Evolutionary conservation across 306 rosid genomes (phyloP), one percentile per base, ranked within the genome.

Genomic region (Acacia melanoxylon): DNA sequence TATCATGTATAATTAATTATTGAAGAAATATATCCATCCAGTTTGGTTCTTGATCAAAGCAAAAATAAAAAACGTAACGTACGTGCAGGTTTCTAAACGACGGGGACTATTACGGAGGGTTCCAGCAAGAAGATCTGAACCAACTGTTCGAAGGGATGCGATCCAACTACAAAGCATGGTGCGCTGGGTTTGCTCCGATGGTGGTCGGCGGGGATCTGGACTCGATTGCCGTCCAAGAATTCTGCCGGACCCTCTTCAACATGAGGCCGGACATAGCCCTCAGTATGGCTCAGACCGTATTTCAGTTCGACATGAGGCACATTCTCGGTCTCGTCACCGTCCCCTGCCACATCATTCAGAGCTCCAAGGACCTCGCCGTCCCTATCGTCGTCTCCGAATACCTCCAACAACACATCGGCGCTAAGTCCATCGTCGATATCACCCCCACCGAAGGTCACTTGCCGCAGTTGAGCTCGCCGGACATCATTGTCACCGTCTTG

Each of bases 191-290:
- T 7, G 97, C 97, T 3, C 97, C 94, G 0, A 31, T 91, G 22
- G 85, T 86, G 8, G 90, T 91, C 2, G 91, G 97, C 1, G 93
- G 93, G 1, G 94, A 92, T 67, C 81, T 92, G 93, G 92, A 87
- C n/a, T 92, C 93, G 2, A 85, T 86, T 25, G 91, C 89, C 3
- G 91, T 89, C 33, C 97, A 83, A 45, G 86, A 83, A 27, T 83
- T 83, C 68, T 48, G 82, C 62, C 37, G 86, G 66, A 83, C 86
- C 1, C 27, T 83, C 2, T 83, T 83, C 75, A 83, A 77, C 82
- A 77, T 77, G 82, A 72, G 86, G 59, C 86, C 82, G 0, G 86
- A 83, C 80, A 83, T 83, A 83, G 45, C 86, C 14, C 37, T 83
- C 17, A 73, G 83, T 35, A 11, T 83, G 76, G 83, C 80, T 13